These are phyloP conservation scores for Ophiosphaerella narmari DNA, from an alignment of 2,329 filamentous ascomycete species.

Conservation along the genomic window DNA sequence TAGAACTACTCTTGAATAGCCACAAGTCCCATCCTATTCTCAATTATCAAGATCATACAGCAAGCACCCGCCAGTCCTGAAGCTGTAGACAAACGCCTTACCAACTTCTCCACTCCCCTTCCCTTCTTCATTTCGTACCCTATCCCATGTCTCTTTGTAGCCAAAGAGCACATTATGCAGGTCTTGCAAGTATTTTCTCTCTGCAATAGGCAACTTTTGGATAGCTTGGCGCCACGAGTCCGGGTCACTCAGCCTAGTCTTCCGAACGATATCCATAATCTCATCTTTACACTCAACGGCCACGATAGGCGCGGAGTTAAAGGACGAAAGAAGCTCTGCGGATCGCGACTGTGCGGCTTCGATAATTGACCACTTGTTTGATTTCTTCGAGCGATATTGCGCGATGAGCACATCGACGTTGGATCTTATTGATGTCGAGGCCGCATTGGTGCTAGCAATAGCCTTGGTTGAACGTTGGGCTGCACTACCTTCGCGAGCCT, in stretches of 20 bases:
- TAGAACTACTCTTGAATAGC: too few relatives aligned
- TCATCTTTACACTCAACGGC: constrained; percentile 88
- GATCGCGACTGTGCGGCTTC: constrained; percentile 69
- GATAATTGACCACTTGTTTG: constrained; percentile 83
- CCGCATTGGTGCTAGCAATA: constrained; percentile 23
- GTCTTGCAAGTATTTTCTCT: constrained; percentile 81
- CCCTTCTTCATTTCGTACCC: constrained; percentile 35
- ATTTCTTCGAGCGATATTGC: constrained; percentile 86
- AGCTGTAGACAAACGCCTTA: constrained; percentile 91
- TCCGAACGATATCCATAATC: constrained; percentile 74
- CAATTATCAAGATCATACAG: constrained; percentile 74
- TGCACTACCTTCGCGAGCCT: constrained; percentile 62
- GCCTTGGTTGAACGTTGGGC: constrained; percentile 35
- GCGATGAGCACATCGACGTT: constrained; percentile 85
- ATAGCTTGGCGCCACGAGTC: constrained; percentile 85
- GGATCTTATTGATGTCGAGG: constrained; percentile 34
- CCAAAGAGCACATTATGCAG: constrained; percentile 74
- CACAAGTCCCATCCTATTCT: background rate
- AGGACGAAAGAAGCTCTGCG: constrained; percentile 69
- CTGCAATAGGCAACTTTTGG: constrained; percentile 74
- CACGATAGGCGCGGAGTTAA: constrained; percentile 77
- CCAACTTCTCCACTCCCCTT: constrained; percentile 55
- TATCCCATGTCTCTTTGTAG: constrained; percentile 65
- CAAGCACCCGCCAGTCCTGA: constrained; percentile 79
- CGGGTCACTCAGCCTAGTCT: constrained; percentile 75